Evolutionary conservation across 495 filamentous ascomycete species (phyloP), one percentile per base, ranked within the genome.

Genomic region (Talaromyces wortmannii): DNA sequence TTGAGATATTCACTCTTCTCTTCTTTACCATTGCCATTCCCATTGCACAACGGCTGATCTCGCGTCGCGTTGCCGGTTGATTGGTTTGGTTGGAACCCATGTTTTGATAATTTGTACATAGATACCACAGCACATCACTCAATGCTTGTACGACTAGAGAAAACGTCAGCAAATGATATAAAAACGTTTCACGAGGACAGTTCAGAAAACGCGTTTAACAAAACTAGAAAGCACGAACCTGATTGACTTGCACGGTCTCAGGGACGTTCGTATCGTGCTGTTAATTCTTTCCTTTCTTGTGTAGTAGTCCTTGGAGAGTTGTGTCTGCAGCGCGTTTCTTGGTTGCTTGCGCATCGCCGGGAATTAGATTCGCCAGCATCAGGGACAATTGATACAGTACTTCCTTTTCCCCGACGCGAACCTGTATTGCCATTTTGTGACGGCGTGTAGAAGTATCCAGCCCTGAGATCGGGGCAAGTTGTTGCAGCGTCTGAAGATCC

Each of bases 331-430:
- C 13, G 11, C 52, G 52, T 23, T 53, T 53, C 1, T 62, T 54
- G 15, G 70, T 67, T 60, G 43, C 44, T 23, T 44, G 50, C 13
- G 53, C 60, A 23, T 49, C 56, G 15, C 12, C 48, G 4, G 52
- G 18, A 10, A 61, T 31, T 23, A 56, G 57, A 43, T 57, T 56
- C 23, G 65, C 58, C 18, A 82, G 65, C 59, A 70, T 64, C 36
- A 67, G 65, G 30, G 58, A 57, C 13, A 71, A 73, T 77, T 63
- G 72, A 72, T 72, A 76, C 65, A 65, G 83, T n/a, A 95, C 73
- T 53, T 78, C 72, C 63, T 95, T 95, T 69, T 96, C 92, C 7
- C 91, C 92, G 36, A 84, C 68, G 47, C 91, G 81, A 36, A 96
- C 88, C 57, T 87, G 73, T 4, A 90, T 61, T 0, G 91, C 91